A percentile compares a stretch with the other conserved stretches of the same genome.
phyloP scores from a whole-genome alignment of 192 early-diverging fungal species.

The Spizellomyces sp. region DNA sequence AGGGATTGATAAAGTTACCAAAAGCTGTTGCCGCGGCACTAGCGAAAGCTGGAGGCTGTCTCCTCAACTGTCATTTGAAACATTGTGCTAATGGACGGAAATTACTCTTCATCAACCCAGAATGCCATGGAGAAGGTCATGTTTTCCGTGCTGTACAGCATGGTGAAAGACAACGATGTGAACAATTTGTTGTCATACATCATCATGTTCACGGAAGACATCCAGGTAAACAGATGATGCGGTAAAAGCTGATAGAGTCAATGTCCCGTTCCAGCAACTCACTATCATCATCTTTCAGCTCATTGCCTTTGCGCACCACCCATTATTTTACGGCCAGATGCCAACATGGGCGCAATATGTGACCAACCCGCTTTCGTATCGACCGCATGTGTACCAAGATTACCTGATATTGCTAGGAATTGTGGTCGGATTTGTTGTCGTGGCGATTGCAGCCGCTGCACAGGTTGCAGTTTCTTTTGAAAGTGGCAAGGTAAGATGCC shows the following conservation, averaged over 20 bases:
- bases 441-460: slow-evolving; percentile 12
- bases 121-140: slow-evolving; percentile 7
- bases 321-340: slow-evolving; percentile 22
- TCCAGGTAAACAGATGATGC: slow-evolving; percentile 12
- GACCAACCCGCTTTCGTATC: slow-evolving; percentile 31
- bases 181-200: neutral
- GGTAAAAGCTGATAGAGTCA: neutral
- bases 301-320: slow-evolving; percentile 19
- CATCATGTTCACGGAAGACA: slow-evolving; percentile 30
- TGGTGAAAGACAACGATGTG: slow-evolving; percentile 24
- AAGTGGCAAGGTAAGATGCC: slow-evolving; percentile 27
- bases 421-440: slow-evolving; percentile 19
- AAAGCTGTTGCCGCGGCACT: no score
- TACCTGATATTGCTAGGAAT: slow-evolving; percentile 25
- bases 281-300: slow-evolving; percentile 8
- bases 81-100: no score
- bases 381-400: neutral
- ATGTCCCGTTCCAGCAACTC: neutral
- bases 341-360: slow-evolving; percentile 30
- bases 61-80: no score
- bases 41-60: neutral
- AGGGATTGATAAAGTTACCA: no score
- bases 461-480: slow-evolving; percentile 28
- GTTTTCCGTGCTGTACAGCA: slow-evolving; percentile 31
- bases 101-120: neutral